Conservation (phyloP, 768 basidiomycete species). For the Boletus rufocinnamomeus region DNA sequence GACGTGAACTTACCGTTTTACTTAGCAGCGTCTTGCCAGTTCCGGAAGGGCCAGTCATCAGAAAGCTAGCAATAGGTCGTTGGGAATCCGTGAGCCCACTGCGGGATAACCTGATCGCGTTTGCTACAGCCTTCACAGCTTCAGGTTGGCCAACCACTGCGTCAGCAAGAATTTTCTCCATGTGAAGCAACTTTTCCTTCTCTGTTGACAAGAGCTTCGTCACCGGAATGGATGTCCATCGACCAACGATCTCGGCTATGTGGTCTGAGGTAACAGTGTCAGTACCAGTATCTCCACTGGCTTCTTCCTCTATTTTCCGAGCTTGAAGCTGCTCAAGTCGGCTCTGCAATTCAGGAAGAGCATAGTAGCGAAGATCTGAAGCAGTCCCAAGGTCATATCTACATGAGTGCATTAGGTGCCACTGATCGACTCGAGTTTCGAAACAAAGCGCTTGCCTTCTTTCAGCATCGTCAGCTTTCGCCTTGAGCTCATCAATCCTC, state of each 20-base stretch:
- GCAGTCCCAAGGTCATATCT: constrained; percentile 75
- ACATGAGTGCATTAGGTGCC: constrained; percentile 1
- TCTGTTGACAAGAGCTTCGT: constrained; percentile 85
- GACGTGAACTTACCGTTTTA: constrained; percentile 67
- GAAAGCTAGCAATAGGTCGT: constrained; percentile 88
- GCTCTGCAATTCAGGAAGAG: constrained; percentile 82
- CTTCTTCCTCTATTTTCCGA: constrained; percentile 76
- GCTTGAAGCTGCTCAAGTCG: constrained; percentile 71
- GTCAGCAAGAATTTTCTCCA: constrained; percentile 81
- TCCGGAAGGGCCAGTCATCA: constrained; percentile 90
- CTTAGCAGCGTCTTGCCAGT: constrained; percentile 89
- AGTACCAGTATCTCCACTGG: constrained; percentile 48
- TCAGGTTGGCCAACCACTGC: constrained; percentile 89
- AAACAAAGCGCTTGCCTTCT: constrained; percentile 53
- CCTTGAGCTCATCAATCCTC: constrained; percentile 87
- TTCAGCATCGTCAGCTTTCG: constrained; percentile 93
- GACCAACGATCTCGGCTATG: constrained; percentile 91
- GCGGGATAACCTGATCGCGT: constrained; percentile 89
- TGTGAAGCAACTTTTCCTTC: constrained; percentile 80
- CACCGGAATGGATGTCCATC: constrained; percentile 93
- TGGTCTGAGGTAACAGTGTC: constrained; percentile 84
- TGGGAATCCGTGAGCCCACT: constrained; percentile 90
- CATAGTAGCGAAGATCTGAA: constrained; percentile 89
- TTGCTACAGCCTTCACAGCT: constrained; percentile 89
- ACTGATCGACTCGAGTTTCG: background rate